Conservation (phyloP, 192 early-diverging fungal species). For the Umbelopsis sp. region DNA sequence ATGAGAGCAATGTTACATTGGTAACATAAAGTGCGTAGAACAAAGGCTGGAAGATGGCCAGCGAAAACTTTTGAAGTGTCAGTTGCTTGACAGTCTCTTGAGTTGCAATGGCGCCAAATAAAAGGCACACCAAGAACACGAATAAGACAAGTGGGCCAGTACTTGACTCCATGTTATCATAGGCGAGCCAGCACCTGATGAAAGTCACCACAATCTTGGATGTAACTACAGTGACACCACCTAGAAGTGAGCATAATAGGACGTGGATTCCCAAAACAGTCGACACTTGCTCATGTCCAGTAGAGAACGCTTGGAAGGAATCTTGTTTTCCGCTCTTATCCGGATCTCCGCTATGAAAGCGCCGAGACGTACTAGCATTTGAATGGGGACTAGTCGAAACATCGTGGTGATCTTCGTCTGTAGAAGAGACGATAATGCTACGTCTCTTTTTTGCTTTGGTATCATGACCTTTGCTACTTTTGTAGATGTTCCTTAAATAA, state of each 20-base stretch:
- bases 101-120: background rate
- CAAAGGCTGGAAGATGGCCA: slow-evolving; percentile 28
- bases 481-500: background rate
- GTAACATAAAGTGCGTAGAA: slow-evolving; percentile 32
- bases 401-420: background rate
- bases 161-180: background rate
- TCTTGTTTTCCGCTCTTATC: background rate
- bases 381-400: background rate
- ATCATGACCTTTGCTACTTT: background rate
- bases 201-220: slow-evolving; percentile 1
- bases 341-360: background rate
- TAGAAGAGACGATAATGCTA: background rate
- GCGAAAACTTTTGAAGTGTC: slow-evolving; percentile 15
- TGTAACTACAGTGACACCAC: background rate
- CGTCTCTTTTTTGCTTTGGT: slow-evolving; percentile 8
- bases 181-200: slow-evolving; percentile 13
- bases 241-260: background rate
- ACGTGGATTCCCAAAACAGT: background rate
- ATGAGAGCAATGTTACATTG: slow-evolving; percentile 21
- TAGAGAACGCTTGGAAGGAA: background rate
- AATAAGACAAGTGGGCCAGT: background rate
- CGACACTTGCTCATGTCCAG: background rate
- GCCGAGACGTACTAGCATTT: background rate
- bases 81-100: slow-evolving; percentile 31
- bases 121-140: background rate